A percentile compares a stretch with the other conserved stretches of the same genome.
These are phyloP conservation scores for Starmerella tilneyi DNA, from an alignment of 805 yeast genomes.

Conservation along the genomic window DNA sequence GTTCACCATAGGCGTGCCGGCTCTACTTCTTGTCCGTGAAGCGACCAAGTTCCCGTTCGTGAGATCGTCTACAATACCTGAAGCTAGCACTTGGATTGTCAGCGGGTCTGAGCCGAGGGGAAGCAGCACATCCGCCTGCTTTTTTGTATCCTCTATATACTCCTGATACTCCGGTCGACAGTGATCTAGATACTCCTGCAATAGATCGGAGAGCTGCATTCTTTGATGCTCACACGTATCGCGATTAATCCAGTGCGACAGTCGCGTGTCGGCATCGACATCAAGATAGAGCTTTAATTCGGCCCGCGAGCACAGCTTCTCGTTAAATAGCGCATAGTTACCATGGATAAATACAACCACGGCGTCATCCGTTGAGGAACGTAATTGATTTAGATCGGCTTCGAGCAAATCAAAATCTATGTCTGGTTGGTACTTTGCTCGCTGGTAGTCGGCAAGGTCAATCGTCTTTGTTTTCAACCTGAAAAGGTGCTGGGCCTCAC, in stretches of 20 bases:
- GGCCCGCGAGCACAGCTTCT: conserved; percentile 44
- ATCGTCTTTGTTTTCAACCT: conserved; percentile 25
- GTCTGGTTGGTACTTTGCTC: conserved; percentile 23
- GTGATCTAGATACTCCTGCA: conserved; percentile 41
- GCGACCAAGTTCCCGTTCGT: conserved; percentile 1
- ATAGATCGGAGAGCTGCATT: conserved; percentile 27
- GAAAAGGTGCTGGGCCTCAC: conserved; percentile 23
- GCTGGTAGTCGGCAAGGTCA: conserved; percentile 38
- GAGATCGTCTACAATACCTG: conserved; percentile 41
- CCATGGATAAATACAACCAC: conserved; percentile 54
- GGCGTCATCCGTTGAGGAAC: not conserved
- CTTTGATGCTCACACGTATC: conserved; percentile 27
- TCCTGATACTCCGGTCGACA: conserved; percentile 59
- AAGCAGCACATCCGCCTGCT: conserved; percentile 61
- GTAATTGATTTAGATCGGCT: conserved; percentile 11
- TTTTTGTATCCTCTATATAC: conserved; percentile 51
- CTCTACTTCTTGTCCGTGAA: not conserved
- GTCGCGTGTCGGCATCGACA: conserved; percentile 72
- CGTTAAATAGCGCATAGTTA: conserved; percentile 64
- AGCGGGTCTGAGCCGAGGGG: conserved; percentile 57
- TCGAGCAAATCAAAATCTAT: conserved; percentile 32
- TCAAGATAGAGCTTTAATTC: conserved; percentile 65
- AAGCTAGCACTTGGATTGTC: conserved; percentile 52
- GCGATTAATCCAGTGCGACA: conserved; percentile 57
- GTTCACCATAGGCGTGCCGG: conserved; percentile 14